Conservation (phyloP, 495 filamentous ascomycete species). For the Penicillium daleae region DNA sequence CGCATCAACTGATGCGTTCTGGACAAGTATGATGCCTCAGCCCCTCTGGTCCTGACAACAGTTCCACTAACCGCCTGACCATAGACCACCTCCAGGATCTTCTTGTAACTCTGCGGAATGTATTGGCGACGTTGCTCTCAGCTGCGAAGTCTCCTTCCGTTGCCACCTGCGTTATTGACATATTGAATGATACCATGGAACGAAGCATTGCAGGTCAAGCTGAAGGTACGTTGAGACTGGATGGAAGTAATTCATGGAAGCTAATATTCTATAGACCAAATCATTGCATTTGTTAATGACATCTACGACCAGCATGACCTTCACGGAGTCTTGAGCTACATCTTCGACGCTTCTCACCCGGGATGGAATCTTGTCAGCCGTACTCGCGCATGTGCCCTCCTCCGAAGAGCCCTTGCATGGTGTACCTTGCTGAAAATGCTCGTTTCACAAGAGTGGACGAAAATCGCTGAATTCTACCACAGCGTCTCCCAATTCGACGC, state of each 20-base stretch:
- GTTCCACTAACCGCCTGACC: conserved; percentile 9
- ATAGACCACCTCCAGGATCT: conserved; percentile 38
- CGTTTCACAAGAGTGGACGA: conserved; percentile 17
- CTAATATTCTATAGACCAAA: conserved; percentile 19
- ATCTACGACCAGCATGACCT: conserved; percentile 38
- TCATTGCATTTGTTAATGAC: conserved; percentile 27
- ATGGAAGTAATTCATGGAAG: neutral
- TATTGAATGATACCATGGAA: conserved; percentile 44
- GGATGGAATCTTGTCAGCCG: conserved; percentile 39
- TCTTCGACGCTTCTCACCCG: conserved; percentile 35
- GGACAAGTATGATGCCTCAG: conserved; percentile 26
- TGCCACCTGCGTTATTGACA: conserved; percentile 44
- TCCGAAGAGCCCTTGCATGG: conserved; percentile 46
- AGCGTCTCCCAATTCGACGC: conserved; percentile 38
- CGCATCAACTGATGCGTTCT: conserved; percentile 36
- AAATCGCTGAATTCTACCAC: conserved; percentile 30
- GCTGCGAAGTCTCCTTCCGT: conserved; percentile 44
- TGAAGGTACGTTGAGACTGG: conserved; percentile 31
- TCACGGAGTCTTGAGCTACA: conserved; percentile 30
- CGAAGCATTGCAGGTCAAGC: conserved; percentile 34
- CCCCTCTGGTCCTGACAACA: neutral
- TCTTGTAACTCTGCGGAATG: conserved; percentile 28
- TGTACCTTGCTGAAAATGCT: conserved; percentile 36
- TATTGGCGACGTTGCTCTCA: conserved; percentile 35
- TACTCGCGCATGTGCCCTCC: conserved; percentile 45